Percentiles rank a stretch among this genome's conserved stretches.
phyloP scores from a whole-genome alignment of 495 filamentous ascomycete species.

The Copromyces sp. region DNA sequence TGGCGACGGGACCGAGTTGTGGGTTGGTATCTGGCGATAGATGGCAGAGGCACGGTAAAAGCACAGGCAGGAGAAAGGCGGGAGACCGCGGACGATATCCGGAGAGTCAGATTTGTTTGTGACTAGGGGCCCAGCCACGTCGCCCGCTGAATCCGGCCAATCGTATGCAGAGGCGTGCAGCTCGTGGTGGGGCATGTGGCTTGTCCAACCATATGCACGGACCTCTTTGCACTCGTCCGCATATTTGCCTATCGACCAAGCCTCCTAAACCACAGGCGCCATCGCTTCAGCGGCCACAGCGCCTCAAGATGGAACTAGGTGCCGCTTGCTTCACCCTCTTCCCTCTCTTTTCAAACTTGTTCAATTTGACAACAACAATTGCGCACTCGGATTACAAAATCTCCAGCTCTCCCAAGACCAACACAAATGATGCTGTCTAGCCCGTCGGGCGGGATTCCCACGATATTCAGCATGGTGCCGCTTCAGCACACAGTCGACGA shows the following conservation, averaged over 20 bases:
- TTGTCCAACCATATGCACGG: background rate
- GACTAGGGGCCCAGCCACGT: background rate
- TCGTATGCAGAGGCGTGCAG: background rate
- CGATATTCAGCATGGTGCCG: background rate
- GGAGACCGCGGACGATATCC: slow-evolving; percentile 1
- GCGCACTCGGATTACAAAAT: background rate
- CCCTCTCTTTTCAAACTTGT: background rate
- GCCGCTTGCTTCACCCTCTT: background rate
- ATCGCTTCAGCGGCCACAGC: background rate
- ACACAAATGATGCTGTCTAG: background rate
- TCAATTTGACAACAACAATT: background rate
- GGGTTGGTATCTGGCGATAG: background rate
- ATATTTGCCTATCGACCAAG: slow-evolving; percentile 2
- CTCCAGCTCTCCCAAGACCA: background rate
- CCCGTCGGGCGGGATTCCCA: background rate
- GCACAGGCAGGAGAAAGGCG: background rate
- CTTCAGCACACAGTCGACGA: background rate
- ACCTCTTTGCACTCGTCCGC: background rate
- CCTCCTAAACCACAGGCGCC: slow-evolving; percentile 9
- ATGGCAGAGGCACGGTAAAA: slow-evolving; percentile 1
- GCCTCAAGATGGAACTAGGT: background rate
- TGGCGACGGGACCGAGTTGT: background rate
- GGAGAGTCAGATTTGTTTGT: background rate
- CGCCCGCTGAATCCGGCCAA: background rate
- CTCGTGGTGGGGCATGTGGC: background rate